Conservation (phyloP, 2,329 filamentous ascomycete species). For the Colletotrichum sp. region DNA sequence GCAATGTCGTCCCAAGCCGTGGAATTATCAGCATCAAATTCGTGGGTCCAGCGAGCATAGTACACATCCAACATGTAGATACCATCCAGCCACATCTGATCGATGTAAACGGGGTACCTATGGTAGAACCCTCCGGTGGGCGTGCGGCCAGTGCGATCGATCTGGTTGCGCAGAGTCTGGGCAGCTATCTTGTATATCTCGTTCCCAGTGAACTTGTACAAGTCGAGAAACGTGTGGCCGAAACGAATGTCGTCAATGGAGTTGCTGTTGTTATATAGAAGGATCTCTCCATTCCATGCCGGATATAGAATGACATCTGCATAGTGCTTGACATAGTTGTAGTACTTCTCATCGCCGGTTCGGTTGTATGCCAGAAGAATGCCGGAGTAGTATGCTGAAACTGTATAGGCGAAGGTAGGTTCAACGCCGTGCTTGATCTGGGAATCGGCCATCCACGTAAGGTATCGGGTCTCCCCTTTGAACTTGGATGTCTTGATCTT, state of each 20-base stretch:
- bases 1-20: constrained; percentile 48
- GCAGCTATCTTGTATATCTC: constrained; percentile 21
- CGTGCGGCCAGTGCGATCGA: constrained; percentile 15
- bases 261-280: constrained; percentile 20
- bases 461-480: constrained; percentile 19
- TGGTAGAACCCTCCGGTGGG: constrained; percentile 21
- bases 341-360: constrained; percentile 25
- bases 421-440: constrained; percentile 30
- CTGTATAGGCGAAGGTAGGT: constrained; percentile 27
- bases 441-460: constrained; percentile 32
- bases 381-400: constrained; percentile 31
- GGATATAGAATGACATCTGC: constrained; percentile 27
- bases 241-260: constrained; percentile 22
- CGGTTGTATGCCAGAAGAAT: constrained; percentile 25
- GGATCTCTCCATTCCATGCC: constrained; percentile 22
- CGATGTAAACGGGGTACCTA: constrained; percentile 28
- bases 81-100: constrained; percentile 44
- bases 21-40: constrained; percentile 18
- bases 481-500: constrained; percentile 13
- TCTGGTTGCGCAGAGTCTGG: constrained; percentile 3
- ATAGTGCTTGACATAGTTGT: constrained; percentile 27
- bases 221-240: constrained; percentile 19
- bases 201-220: constrained; percentile 11
- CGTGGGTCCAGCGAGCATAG: constrained; percentile 35
- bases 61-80: constrained; percentile 46